phyloP scores from a whole-genome alignment of 129 eudicot species.

The Tagetes patula region DNA sequence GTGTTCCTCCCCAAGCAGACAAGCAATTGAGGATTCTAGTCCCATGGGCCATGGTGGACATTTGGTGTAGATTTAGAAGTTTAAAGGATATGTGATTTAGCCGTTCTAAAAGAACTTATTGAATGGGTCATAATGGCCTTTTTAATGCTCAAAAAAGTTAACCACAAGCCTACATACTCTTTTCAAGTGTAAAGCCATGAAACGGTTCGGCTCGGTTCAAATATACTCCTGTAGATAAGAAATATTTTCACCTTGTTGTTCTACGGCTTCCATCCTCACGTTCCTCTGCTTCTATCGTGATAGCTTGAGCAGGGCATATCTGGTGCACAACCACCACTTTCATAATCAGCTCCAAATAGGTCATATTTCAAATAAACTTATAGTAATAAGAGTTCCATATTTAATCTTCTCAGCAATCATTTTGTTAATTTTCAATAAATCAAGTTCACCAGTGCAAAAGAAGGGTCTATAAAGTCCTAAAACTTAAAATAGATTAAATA shows the following conservation, averaged over 20 bases:
- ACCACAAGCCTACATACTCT: conserved; percentile 12
- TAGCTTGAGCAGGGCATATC: conserved; percentile 98
- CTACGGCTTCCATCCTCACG: conserved; percentile 96
- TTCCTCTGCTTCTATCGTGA: conserved; percentile 92
- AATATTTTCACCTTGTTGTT: conserved; percentile 64
- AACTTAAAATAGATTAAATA: not conserved
- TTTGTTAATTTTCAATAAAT: not conserved
- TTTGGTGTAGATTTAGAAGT: too few relatives aligned
- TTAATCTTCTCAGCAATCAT: not conserved
- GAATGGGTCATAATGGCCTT: not conserved
- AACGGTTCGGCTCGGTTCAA: not conserved
- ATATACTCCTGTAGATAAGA: not conserved
- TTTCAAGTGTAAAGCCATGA: not conserved
- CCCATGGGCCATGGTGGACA: too few relatives aligned
- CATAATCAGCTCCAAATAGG: conserved; percentile 3
- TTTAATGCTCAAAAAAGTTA: not conserved
- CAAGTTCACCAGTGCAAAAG: not conserved
- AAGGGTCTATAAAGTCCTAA: not conserved
- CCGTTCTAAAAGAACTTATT: too few relatives aligned
- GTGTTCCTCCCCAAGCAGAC: too few relatives aligned
- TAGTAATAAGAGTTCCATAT: not conserved
- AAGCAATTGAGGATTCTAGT: too few relatives aligned
- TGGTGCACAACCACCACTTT: conserved; percentile 25
- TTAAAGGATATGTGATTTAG: too few relatives aligned
- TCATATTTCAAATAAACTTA: not conserved